These are phyloP conservation scores for Puccinia horiana DNA, from an alignment of 1,284 basidiomycete species.

Conservation along the genomic window DNA sequence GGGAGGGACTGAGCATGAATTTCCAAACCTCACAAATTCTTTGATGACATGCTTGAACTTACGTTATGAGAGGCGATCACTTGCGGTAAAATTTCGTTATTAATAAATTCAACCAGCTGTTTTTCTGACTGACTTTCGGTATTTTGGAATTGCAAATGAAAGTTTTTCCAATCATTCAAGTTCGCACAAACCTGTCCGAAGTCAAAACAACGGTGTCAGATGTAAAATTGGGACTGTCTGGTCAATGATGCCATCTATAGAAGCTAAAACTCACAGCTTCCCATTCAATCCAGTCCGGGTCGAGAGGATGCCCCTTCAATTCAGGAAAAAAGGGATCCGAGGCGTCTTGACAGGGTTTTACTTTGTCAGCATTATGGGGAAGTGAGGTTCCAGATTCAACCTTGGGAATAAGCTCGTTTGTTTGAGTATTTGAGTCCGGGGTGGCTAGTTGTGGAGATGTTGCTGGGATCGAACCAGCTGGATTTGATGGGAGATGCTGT, in stretches of 20 bases:
- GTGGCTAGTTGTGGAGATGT: background rate
- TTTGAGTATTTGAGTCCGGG: background rate
- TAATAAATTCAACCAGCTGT: slow-evolving; percentile 16
- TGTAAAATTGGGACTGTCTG: background rate
- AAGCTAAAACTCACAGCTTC: slow-evolving; percentile 38
- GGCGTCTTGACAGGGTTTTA: background rate
- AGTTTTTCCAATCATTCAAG: slow-evolving; percentile 40
- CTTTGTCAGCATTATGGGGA: background rate
- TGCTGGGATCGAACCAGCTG: background rate
- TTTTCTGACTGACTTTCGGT: slow-evolving; percentile 22
- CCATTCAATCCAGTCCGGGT: slow-evolving; percentile 49
- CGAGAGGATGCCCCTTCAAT: slow-evolving; percentile 42
- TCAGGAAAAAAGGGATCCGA: slow-evolving; percentile 6
- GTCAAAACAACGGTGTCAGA: background rate
- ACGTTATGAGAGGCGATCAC: slow-evolving; percentile 29
- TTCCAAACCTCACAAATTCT: background rate
- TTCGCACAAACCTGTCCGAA: slow-evolving; percentile 32
- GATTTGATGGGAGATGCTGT: too few relatives aligned
- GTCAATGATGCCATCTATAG: background rate
- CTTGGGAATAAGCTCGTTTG: background rate
- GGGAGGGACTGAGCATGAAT: background rate
- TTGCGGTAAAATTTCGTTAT: slow-evolving; percentile 29
- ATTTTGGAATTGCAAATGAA: slow-evolving; percentile 30
- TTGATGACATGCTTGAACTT: background rate
- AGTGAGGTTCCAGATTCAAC: background rate